These are phyloP conservation scores for Aegilops sharonensis DNA, from an alignment of 176 grass and related monocot species.

Conservation along the genomic window DNA sequence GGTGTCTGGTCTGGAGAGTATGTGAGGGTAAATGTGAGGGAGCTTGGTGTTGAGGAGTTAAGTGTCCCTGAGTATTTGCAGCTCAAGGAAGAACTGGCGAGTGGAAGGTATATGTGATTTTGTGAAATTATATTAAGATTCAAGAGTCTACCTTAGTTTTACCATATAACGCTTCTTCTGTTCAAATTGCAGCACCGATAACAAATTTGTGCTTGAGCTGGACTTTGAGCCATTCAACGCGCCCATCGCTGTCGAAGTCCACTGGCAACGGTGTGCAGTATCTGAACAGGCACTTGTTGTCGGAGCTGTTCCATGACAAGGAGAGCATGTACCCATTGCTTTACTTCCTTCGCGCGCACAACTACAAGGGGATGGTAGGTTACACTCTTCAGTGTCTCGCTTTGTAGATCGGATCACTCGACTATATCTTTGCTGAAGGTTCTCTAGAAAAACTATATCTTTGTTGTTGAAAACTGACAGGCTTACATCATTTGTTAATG, in stretches of 20 bases:
- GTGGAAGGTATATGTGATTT: conserved; percentile 50
- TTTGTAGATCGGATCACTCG: background rate
- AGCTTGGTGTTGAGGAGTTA: conserved; percentile 82
- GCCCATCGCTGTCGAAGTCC: conserved; percentile 87
- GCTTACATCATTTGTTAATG: conserved; percentile 38
- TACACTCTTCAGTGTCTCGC: background rate
- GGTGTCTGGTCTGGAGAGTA: conserved; percentile 76
- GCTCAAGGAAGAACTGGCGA: conserved; percentile 95
- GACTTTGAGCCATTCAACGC: conserved; percentile 98
- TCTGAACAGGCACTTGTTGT: conserved; percentile 95
- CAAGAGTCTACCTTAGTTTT: background rate
- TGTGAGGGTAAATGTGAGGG: conserved; percentile 76
- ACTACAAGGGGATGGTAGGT: conserved; percentile 99
- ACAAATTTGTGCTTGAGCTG: conserved; percentile 85
- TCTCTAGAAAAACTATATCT: background rate
- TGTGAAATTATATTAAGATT: background rate
- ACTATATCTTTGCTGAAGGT: background rate
- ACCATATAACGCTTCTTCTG: background rate
- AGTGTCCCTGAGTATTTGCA: conserved; percentile 91
- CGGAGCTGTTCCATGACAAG: conserved; percentile 92
- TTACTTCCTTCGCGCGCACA: conserved; percentile 83
- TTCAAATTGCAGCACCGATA: conserved; percentile 49
- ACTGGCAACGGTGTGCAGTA: conserved; percentile 98
- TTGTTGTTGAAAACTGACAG: background rate
- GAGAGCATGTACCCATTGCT: conserved; percentile 97